Conservation (phyloP, 805 yeast genomes). For the Wickerhamiella cacticola region DNA sequence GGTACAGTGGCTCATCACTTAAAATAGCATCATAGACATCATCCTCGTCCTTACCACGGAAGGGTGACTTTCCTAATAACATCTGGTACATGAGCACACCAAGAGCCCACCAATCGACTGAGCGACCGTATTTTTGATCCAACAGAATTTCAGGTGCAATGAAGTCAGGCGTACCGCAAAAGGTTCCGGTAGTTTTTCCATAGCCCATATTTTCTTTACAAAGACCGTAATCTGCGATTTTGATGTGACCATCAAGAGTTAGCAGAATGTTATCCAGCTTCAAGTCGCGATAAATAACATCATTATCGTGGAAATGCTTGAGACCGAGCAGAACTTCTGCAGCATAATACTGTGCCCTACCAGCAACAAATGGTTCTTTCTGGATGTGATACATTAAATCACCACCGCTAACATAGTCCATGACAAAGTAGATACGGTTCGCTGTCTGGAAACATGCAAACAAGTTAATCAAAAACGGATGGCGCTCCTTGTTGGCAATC, state of each 20-base stretch:
- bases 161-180: conserved; percentile 77
- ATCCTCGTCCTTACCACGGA: conserved; percentile 93
- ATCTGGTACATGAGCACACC: conserved; percentile 94
- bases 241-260: conserved; percentile 85
- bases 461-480: conserved; percentile 83
- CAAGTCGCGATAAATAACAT: conserved; percentile 79
- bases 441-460: conserved; percentile 97
- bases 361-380: conserved; percentile 73
- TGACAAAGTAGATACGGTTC: conserved; percentile 90
- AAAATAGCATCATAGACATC: conserved; percentile 94
- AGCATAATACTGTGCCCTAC: conserved; percentile 93
- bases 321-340: conserved; percentile 88
- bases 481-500: conserved; percentile 71
- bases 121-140: conserved; percentile 83
- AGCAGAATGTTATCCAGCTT: conserved; percentile 87
- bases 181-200: conserved; percentile 59
- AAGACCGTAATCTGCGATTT: conserved; percentile 92
- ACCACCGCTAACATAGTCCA: conserved; percentile 97
- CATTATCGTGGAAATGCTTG: conserved; percentile 88
- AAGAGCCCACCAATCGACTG: conserved; percentile 99
- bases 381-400: conserved; percentile 99
- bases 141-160: conserved; percentile 98
- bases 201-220: conserved; percentile 90
- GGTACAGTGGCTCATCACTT: conserved; percentile 92
- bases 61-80: conserved; percentile 93